These are phyloP conservation scores for Ogataea parapolymorpha DNA, from an alignment of 805 yeast species.

Conservation along the genomic window DNA sequence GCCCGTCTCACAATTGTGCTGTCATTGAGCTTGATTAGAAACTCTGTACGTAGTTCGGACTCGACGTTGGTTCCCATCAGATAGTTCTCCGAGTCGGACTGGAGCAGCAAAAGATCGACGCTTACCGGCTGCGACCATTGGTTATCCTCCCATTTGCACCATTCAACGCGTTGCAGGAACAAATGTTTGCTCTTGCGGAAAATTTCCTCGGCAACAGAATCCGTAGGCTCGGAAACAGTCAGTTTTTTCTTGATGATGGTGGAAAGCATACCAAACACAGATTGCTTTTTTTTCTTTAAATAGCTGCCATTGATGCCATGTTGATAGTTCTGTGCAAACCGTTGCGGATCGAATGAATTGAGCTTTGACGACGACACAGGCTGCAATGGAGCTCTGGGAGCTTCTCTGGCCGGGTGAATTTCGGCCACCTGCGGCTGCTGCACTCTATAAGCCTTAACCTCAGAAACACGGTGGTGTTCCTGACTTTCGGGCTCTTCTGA, in stretches of 20 bases:
- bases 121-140: constrained; percentile 25
- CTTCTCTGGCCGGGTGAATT: neutral
- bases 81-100: constrained; percentile 11
- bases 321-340: constrained; percentile 22
- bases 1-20: constrained; percentile 19
- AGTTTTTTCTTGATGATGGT: constrained; percentile 10
- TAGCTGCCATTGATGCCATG: constrained; percentile 18
- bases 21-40: constrained; percentile 17
- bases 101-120: constrained; percentile 19
- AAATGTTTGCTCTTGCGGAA: constrained; percentile 13
- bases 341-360: constrained; percentile 19
- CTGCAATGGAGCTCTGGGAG: neutral
- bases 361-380: constrained; percentile 1
- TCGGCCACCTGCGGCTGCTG: neutral
- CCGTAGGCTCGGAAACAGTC: neutral
- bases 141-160: constrained; percentile 26
- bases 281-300: constrained; percentile 18
- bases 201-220: constrained; percentile 8
- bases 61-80: constrained; percentile 16
- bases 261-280: constrained; percentile 28
- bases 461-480: neutral
- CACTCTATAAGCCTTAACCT: neutral
- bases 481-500: neutral
- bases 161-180: constrained; percentile 22
- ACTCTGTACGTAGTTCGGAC: constrained; percentile 12